Conservation (phyloP, 2,329 filamentous ascomycete species). For the Cyphellophora europaea region DNA sequence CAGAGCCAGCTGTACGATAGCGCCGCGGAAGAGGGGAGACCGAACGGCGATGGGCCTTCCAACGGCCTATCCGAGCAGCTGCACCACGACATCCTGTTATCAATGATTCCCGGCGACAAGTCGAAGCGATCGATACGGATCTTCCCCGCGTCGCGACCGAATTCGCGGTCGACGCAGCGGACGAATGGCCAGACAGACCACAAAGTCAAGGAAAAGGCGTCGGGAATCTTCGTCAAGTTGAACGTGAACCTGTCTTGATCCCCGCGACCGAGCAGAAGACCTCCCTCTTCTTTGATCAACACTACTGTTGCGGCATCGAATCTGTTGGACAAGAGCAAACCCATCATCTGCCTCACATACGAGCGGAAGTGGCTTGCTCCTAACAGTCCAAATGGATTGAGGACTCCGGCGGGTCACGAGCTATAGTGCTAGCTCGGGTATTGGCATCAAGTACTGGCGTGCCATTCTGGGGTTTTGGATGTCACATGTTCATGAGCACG, state of each 20-base stretch:
- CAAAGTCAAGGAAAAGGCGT: slow-evolving; percentile 5
- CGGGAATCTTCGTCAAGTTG: slow-evolving; percentile 15
- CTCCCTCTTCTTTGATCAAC: too few species aligned
- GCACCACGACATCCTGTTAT: slow-evolving; percentile 19
- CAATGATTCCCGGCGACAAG: slow-evolving; percentile 19
- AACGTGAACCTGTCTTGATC: not conserved
- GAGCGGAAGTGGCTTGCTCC: too few species aligned
- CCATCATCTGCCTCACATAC: too few species aligned
- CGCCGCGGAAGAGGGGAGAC: not conserved
- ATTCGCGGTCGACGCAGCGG: not conserved
- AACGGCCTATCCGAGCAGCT: not conserved
- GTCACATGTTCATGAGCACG: too few species aligned
- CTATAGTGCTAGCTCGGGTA: too few species aligned
- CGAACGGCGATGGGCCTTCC: not conserved
- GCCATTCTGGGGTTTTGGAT: too few species aligned
- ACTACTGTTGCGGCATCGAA: too few species aligned
- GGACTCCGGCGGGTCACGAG: too few species aligned
- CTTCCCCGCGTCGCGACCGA: slow-evolving; percentile 18
- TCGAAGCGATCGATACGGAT: slow-evolving; percentile 18
- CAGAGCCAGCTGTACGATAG: not conserved
- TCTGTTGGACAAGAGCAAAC: too few species aligned
- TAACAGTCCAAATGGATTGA: too few species aligned
- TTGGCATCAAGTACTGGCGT: too few species aligned
- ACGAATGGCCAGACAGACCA: slow-evolving; percentile 5
- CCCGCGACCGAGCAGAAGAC: slow-evolving; percentile 1